Base-by-base conservation (phyloP, 2,329 filamentous ascomycete species). In the Whalleya microplaca region DNA sequence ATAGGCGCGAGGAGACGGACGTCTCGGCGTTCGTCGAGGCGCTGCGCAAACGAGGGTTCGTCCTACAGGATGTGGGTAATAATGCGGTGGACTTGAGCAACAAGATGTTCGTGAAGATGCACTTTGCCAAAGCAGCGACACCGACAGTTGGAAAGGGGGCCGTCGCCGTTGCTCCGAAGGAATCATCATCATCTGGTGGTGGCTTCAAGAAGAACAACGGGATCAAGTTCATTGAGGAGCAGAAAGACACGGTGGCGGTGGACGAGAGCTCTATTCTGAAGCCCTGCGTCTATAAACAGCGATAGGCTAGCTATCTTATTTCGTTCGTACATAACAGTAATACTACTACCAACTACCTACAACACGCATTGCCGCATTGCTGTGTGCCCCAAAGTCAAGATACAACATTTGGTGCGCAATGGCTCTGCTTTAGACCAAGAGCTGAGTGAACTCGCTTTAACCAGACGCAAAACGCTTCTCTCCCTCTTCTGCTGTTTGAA, bases 51-150 rank as follows among this genome's bases (percentile, higher is more conserved):
- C 82, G 93, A 19, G 95, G 95, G 0, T 97, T 99, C 69, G 80
- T 93, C n/a, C 81, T 97, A 27, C 89, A 89, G 66, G 84, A 85
- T 8, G 84, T 83, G 65, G 82, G 78, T 61, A 74, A 73, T 21
- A 70, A 73, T 45, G 84, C 88, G 0, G 81, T 96, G 9, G 92
- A 99, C 76, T 78, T 96, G 68, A 84, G 83, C 53, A 99, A 99
- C 77, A 96, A 90, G 77, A 99, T 99, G 95, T 99, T 99, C 78
- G 94, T 98, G 65, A 91, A 89, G 77, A 94, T 99, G 92, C 86
- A 89, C 66, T 99, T 99, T 74, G 80, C 93, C 67, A 99, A 98
- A 78, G 86, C 83, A n/a, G 86, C 85, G 19, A 78, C 85, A 44
- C 89, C 93, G 0, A 81, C 81, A 2, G 88, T 86, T 71, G 92